Evolutionary conservation across 2,329 filamentous ascomycete species (phyloP).

Genomic region (Fusarium continuum): DNA sequence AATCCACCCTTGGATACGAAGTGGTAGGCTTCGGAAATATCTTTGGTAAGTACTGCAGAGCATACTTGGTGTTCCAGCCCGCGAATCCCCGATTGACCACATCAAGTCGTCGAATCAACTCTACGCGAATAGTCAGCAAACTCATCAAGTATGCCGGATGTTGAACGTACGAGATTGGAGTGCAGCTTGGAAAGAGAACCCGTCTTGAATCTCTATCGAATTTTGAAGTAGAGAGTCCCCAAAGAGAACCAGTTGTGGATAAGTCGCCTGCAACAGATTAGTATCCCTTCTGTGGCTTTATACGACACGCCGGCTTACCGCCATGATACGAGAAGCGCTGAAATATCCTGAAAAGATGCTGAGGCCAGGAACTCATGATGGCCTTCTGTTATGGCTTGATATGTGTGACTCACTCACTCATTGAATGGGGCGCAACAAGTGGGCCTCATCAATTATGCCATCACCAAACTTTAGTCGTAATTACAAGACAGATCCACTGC

Average conservation of each 20-base stretch:
- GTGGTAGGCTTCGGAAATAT: not conserved
- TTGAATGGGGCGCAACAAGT: too few species aligned
- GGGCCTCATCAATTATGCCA: not conserved
- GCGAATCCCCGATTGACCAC: not conserved
- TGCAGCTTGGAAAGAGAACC: not conserved
- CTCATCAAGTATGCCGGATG: not conserved
- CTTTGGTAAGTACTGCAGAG: not conserved
- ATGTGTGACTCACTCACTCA: not conserved
- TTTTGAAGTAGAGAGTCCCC: not conserved
- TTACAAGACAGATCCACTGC: not conserved
- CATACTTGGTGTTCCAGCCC: not conserved
- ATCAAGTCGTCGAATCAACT: not conserved
- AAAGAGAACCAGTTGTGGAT: not conserved
- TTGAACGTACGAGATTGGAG: not conserved
- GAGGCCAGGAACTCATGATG: too few species aligned
- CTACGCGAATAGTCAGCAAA: not conserved
- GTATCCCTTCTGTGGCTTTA: not conserved
- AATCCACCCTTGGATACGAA: not conserved
- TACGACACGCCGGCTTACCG: not conserved
- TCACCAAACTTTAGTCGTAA: not conserved
- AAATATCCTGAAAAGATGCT: too few species aligned
- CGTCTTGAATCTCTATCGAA: not conserved
- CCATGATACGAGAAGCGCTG: not conserved
- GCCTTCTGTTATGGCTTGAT: too few species aligned
- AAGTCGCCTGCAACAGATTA: not conserved